Evolutionary conservation across 192 early-diverging fungal species (phyloP).

Genomic region (Backusella morwellensis): DNA sequence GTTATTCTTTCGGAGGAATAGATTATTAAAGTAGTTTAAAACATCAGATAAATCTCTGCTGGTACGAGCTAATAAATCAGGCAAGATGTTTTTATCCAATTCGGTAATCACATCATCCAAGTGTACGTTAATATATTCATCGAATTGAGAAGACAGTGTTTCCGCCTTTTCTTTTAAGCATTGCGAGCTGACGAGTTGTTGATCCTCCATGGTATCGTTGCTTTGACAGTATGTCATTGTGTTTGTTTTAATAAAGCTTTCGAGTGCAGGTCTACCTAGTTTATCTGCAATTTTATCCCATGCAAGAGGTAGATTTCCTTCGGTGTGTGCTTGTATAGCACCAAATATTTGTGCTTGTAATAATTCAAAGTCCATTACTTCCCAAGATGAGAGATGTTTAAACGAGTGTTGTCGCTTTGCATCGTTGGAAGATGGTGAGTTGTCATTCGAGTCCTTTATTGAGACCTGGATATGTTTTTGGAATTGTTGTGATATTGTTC

Average conservation of each 20-base stretch:
- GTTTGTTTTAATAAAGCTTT: neutral
- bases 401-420: neutral
- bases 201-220: neutral
- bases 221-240: neutral
- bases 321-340: conserved; percentile 27
- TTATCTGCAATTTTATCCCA: conserved; percentile 25
- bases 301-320: conserved; percentile 18
- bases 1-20: conserved; percentile 6
- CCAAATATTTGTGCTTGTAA: conserved; percentile 26
- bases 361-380: conserved; percentile 26
- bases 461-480: conserved; percentile 19
- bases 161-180: conserved; percentile 22
- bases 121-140: conserved; percentile 16
- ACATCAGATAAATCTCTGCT: conserved; percentile 16
- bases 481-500: conserved; percentile 13
- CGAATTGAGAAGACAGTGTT: conserved; percentile 1
- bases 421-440: neutral
- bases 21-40: conserved; percentile 21
- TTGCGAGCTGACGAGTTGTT: neutral
- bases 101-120: neutral
- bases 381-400: neutral
- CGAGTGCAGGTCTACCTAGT: conserved; percentile 20
- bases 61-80: conserved; percentile 16
- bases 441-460: neutral
- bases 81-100: conserved; percentile 12